These are phyloP conservation scores for Coprinellus micaceus DNA, from an alignment of 768 basidiomycete species.

Conservation along the genomic window DNA sequence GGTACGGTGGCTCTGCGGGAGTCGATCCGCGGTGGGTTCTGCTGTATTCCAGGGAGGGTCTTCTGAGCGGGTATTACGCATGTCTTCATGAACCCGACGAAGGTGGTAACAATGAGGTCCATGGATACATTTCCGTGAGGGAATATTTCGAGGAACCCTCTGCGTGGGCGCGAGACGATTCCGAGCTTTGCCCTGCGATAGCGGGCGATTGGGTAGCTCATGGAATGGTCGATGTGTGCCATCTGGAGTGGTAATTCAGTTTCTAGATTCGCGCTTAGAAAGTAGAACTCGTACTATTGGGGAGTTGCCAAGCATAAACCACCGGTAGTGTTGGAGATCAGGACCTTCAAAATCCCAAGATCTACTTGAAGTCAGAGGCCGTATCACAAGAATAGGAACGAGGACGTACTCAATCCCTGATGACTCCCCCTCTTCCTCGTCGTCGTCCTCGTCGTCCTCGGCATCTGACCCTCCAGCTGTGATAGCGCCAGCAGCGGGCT, in stretches of 20 bases:
- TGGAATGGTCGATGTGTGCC: slow-evolving; percentile 23
- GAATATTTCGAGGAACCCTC: slow-evolving; percentile 33
- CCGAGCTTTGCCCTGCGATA: slow-evolving; percentile 35
- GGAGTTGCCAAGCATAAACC: slow-evolving; percentile 35
- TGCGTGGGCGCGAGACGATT: slow-evolving; percentile 32
- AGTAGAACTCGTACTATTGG: slow-evolving; percentile 28
- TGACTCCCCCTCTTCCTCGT: slow-evolving; percentile 1
- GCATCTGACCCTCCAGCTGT: neutral
- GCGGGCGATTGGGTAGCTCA: slow-evolving; percentile 26
- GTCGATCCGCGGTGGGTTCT: neutral
- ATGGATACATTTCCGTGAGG: slow-evolving; percentile 28
- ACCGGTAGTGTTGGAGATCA: slow-evolving; percentile 31
- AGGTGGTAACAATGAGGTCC: slow-evolving; percentile 31
- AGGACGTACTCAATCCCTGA: slow-evolving; percentile 18
- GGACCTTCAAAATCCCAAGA: slow-evolving; percentile 36
- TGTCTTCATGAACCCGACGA: slow-evolving; percentile 28
- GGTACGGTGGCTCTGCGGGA: neutral
- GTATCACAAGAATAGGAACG: neutral
- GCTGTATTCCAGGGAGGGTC: neutral
- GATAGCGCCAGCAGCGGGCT: no score
- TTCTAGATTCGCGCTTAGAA: no score
- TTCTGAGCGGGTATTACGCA: slow-evolving; percentile 10
- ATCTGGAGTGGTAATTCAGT: slow-evolving; percentile 20
- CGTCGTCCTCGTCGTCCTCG: neutral
- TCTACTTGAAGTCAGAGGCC: slow-evolving; percentile 14